Conservation (phyloP, 441 rosid genomes). For the Codiaeum variegatum region DNA sequence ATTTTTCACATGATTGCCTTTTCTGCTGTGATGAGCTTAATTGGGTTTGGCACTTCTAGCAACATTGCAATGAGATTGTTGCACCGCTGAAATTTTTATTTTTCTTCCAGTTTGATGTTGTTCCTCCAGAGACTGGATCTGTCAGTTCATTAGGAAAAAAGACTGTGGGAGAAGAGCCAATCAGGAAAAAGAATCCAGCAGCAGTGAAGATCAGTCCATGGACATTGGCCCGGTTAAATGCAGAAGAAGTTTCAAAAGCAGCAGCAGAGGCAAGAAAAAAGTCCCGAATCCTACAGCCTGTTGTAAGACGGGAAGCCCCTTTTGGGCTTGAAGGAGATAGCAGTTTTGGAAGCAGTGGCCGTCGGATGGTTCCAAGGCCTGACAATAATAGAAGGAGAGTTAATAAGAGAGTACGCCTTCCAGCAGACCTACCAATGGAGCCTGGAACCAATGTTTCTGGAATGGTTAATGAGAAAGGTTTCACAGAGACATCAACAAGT, state of each 20-base stretch:
- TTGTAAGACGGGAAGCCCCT: slow-evolving; percentile 52
- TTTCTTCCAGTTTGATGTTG: slow-evolving; percentile 79
- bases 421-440: slow-evolving; percentile 68
- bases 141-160: slow-evolving; percentile 88
- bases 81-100: slow-evolving; percentile 12
- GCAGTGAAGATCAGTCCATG: slow-evolving; percentile 92
- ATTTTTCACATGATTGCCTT: neutral
- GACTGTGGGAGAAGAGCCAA: slow-evolving; percentile 53
- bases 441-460: slow-evolving; percentile 42
- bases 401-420: slow-evolving; percentile 68
- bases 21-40: neutral
- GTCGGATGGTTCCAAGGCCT: slow-evolving; percentile 61
- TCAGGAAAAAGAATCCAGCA: slow-evolving; percentile 66
- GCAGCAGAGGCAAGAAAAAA: slow-evolving; percentile 96
- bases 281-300: slow-evolving; percentile 83
- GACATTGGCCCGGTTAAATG: slow-evolving; percentile 87
- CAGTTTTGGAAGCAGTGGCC: slow-evolving; percentile 79
- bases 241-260: slow-evolving; percentile 91
- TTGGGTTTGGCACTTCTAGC: neutral
- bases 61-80: neutral
- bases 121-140: slow-evolving; percentile 90
- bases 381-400: slow-evolving; percentile 63
- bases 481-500: slow-evolving; percentile 61
- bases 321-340: slow-evolving; percentile 52
- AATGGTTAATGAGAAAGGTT: slow-evolving; percentile 39